phyloP scores from a whole-genome alignment of 352 stramenopile genomes.

The Globisporangium paroecandrum region DNA sequence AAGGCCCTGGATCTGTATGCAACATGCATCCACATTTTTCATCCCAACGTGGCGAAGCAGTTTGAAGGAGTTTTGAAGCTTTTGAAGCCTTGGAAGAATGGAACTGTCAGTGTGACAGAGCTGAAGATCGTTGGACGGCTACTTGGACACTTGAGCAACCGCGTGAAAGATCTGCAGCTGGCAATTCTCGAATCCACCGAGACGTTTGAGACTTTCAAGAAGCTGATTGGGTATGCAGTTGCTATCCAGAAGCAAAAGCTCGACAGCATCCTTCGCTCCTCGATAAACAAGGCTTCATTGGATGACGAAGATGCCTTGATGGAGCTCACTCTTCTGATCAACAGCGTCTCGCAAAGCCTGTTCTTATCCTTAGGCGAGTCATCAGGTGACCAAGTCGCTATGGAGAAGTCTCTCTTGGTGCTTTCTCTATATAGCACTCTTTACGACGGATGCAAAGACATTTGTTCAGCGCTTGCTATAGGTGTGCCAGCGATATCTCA shows the following conservation, averaged over 20 bases:
- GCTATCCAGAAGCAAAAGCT: conserved; percentile 33
- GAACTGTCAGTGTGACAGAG: conserved; percentile 28
- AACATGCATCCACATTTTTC: conserved; percentile 46
- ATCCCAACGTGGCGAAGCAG: conserved; percentile 45
- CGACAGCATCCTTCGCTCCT: background rate
- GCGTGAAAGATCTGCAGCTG: conserved; percentile 32
- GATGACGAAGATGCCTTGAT: conserved; percentile 22
- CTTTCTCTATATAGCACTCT: conserved; percentile 16
- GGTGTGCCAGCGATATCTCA: background rate
- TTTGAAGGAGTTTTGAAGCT: conserved; percentile 39
- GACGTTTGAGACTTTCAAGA: conserved; percentile 26
- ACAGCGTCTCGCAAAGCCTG: conserved; percentile 38
- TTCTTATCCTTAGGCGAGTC: conserved; percentile 22
- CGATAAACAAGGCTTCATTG: background rate
- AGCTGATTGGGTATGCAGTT: conserved; percentile 37
- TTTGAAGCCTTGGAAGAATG: conserved; percentile 35
- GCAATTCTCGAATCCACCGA: conserved; percentile 19
- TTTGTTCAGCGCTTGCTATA: background rate
- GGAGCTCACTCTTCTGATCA: conserved; percentile 41
- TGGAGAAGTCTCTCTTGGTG: conserved; percentile 7
- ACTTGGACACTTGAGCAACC: conserved; percentile 34
- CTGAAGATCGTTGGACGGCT: conserved; percentile 44
- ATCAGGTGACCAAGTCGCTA: background rate
- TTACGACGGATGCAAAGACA: conserved; percentile 11
- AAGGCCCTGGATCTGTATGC: conserved; percentile 48